phyloP scores from a whole-genome alignment of 2,329 filamentous ascomycete species.

The Aquanectria penicillioides region DNA sequence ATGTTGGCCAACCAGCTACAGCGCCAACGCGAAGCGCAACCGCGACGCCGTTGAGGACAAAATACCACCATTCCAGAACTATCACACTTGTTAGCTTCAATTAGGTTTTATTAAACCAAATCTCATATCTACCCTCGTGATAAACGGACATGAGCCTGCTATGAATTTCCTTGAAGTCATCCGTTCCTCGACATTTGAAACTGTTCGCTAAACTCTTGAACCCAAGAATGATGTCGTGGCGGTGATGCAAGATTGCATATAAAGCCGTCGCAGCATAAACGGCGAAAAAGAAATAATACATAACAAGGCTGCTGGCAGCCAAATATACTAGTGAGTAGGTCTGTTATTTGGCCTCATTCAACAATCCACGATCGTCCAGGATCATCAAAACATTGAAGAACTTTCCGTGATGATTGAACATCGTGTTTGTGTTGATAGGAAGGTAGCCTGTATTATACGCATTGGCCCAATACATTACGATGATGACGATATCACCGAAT shows the following conservation, averaged over 20 bases:
- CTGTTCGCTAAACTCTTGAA: conserved; percentile 37
- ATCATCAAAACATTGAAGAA: conserved; percentile 56
- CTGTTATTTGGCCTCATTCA: conserved; percentile 49
- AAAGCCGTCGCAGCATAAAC: conserved; percentile 48
- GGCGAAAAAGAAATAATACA: conserved; percentile 33
- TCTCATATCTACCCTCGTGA: conserved; percentile 39
- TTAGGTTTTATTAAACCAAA: too few relatives aligned
- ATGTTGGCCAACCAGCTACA: conserved; percentile 52
- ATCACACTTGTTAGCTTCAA: neutral
- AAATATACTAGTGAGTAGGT: conserved; percentile 48
- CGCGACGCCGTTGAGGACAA: conserved; percentile 38
- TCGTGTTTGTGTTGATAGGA: conserved; percentile 58
- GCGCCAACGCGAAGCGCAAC: conserved; percentile 49
- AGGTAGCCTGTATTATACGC: conserved; percentile 56
- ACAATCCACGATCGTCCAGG: conserved; percentile 47
- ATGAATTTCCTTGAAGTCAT: conserved; percentile 52
- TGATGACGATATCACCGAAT: conserved; percentile 52
- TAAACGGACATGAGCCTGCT: conserved; percentile 55
- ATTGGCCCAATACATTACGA: conserved; percentile 56
- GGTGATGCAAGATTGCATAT: conserved; percentile 49
- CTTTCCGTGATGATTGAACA: conserved; percentile 56
- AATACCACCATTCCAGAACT: conserved; percentile 60
- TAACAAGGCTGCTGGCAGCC: conserved; percentile 21
- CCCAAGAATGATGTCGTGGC: conserved; percentile 45
- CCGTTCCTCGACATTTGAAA: conserved; percentile 21